Conservation (phyloP, 305 asterid species). For the Coffea humblotiana region DNA sequence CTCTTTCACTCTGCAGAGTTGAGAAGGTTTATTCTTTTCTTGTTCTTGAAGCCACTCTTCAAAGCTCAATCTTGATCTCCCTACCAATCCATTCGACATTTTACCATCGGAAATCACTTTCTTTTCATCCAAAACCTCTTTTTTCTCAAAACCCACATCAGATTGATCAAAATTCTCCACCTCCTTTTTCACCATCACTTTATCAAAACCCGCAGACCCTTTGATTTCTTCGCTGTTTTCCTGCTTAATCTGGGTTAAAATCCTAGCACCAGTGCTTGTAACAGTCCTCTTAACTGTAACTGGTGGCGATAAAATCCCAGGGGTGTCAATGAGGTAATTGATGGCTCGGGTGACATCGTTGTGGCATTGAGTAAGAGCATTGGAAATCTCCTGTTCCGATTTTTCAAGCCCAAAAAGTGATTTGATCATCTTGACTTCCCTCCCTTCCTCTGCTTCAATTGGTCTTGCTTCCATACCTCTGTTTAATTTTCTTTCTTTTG, state of each 20-base stretch:
- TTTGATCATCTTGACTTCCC: conserved; percentile 30
- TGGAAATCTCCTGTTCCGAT: conserved; percentile 27
- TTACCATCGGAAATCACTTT: conserved; percentile 4
- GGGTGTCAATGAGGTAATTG: conserved; percentile 23
- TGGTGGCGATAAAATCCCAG: neutral
- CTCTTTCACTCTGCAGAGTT: conserved; percentile 30
- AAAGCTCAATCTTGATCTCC: conserved; percentile 16
- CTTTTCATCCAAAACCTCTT: conserved; percentile 4
- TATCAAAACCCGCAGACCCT: neutral
- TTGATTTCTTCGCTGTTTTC: conserved; percentile 8
- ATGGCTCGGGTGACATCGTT: conserved; percentile 28
- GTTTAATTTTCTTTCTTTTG: neutral
- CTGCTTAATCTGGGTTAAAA: conserved; percentile 34
- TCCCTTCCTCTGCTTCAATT: conserved; percentile 26
- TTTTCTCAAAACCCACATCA: conserved; percentile 15
- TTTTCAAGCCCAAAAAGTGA: conserved; percentile 27
- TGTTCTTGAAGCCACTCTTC: conserved; percentile 23
- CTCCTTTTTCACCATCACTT: neutral
- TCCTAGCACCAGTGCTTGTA: conserved; percentile 55
- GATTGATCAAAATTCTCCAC: conserved; percentile 22
- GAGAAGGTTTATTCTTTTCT: conserved; percentile 1
- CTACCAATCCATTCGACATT: conserved; percentile 9
- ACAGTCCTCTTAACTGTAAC: conserved; percentile 36
- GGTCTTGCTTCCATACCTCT: conserved; percentile 25
- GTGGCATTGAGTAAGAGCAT: conserved; percentile 34